A percentile compares a stretch with the other conserved stretches of the same genome.
Conservation (phyloP, 2,329 filamentous ascomycete genomes). For the Didymella pinodella region DNA sequence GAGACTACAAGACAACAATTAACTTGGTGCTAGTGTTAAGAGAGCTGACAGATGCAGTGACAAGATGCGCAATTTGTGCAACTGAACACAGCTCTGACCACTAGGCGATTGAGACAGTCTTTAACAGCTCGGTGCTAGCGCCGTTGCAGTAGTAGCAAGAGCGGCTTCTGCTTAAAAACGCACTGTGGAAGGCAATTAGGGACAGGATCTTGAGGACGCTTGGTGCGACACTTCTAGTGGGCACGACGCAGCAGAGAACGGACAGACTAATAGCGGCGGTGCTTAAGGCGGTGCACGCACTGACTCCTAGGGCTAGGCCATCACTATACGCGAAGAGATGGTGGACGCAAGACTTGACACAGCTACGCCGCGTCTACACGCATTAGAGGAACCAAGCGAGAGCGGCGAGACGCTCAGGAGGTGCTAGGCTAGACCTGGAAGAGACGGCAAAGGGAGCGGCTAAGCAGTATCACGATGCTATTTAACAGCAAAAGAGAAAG, state of each 20-base stretch:
- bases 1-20: background rate
- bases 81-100: background rate
- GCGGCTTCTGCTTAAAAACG: background rate
- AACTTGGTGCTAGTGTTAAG: background rate
- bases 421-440: background rate
- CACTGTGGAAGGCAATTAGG: background rate
- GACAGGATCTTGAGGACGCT: background rate
- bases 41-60: background rate
- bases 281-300: background rate
- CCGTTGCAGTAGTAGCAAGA: background rate
- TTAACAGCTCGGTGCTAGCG: background rate
- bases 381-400: background rate
- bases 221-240: background rate
- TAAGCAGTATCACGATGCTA: background rate
- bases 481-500: background rate
- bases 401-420: background rate
- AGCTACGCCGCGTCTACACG: background rate
- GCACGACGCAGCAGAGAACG: background rate
- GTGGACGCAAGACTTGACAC: background rate
- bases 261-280: background rate
- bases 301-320: background rate
- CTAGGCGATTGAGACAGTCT: background rate
- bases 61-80: background rate
- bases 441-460: background rate
- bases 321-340: background rate